Evolutionary conservation across 192 early-diverging fungal species (phyloP), one percentile per base, ranked within the genome.

Genomic region (Thamnidium elegans): DNA sequence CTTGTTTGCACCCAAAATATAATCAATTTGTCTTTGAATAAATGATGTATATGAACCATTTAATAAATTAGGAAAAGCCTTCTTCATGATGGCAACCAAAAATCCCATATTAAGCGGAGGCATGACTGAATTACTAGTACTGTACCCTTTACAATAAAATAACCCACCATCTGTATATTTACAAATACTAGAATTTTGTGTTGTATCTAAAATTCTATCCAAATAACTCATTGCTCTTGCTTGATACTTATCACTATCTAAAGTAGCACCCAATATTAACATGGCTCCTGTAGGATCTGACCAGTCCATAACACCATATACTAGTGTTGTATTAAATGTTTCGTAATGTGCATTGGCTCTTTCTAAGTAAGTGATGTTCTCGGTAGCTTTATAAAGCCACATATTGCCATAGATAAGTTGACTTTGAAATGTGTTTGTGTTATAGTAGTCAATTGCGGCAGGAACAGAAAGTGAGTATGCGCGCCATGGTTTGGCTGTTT

Each of bases 301-400:
- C 85, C 85, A 86, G 23, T 81, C 78, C 58, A 84, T 68, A 11
- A 75, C 65, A 8, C 54, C 59, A 20, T 50, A 52, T 23, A 63
- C 42, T 1, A 59, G 56, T 2, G 36, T 26, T 19, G 44, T 39
- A 21, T 73, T 72, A 47, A 80, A 74, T 1, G 59, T 62, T 30
- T 85, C 58, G 31, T 80, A 74, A 21, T 82, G 81, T 3, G 61
- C 71, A 61, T 59, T 42, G 1, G 84, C 84, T 32, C 76, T 79
- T 30, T 67, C 39, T 43, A 73, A 53, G 50, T 85, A 86, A 9
- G 46, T 63, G 6, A 55, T 1, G 21, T 80, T 67, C 13, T 70
- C 70, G 4, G 84, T 85, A 2, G 82, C 74, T 44, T 65, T 68
- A 65, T 78, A 82, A 55, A 86, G 68, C 85, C 85, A 86, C 7